Conservation (phyloP, 202 grass and related monocot genomes). For the Panicum hallii region DNA sequence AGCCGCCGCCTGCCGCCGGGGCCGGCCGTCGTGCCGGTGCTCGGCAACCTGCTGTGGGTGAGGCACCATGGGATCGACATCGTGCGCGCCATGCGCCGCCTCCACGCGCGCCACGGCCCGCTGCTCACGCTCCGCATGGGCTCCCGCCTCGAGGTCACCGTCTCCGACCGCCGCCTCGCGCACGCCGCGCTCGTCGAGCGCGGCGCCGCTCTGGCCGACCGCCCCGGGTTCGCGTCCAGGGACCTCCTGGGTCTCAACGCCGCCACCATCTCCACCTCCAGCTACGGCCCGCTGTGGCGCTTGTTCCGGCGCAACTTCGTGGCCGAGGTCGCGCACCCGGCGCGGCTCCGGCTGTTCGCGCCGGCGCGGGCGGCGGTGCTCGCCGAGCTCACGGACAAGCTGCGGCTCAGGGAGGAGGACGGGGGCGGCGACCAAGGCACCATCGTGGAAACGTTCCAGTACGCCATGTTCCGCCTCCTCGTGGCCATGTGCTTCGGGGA, state of each 20-base stretch:
- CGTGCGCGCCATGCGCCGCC: not conserved
- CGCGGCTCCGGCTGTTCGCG: slow-evolving; percentile 10
- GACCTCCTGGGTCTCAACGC: not conserved
- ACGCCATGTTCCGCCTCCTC: slow-evolving; percentile 46
- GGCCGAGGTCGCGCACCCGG: not conserved
- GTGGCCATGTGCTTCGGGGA: slow-evolving; percentile 61
- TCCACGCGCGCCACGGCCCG: slow-evolving; percentile 28
- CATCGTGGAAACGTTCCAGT: slow-evolving; percentile 21
- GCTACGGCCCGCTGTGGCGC: slow-evolving; percentile 25
- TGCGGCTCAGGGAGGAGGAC: not conserved
- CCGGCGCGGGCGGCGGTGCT: slow-evolving; percentile 9
- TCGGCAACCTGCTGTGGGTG: slow-evolving; percentile 10
- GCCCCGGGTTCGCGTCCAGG: not conserved
- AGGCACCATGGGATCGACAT: not conserved
- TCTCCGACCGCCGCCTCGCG: slow-evolving; percentile 14
- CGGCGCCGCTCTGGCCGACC: not conserved
- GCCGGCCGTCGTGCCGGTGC: not conserved
- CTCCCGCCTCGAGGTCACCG: not conserved
- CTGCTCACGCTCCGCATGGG: slow-evolving; percentile 21
- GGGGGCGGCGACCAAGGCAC: not conserved
- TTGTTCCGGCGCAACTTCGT: slow-evolving; percentile 17
- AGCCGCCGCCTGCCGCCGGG: slow-evolving; percentile 26
- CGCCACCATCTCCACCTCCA: slow-evolving; percentile 9
- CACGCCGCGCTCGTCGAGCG: not conserved
- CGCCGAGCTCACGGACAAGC: slow-evolving; percentile 2